phyloP scores from a whole-genome alignment of 768 basidiomycete species.

The Mycena sanguinolenta region DNA sequence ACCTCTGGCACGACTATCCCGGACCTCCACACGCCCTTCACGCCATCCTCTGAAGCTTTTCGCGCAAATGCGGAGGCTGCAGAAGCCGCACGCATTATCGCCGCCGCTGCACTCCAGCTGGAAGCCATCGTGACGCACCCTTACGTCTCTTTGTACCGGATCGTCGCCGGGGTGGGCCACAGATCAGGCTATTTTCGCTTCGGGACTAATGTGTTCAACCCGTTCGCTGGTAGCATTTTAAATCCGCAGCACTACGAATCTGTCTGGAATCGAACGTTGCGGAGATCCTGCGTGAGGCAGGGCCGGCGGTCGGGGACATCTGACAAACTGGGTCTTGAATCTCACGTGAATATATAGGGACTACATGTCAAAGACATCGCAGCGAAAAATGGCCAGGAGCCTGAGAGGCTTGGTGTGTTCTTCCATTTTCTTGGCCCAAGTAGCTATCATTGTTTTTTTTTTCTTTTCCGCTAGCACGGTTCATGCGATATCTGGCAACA shows the following conservation, averaged over 20 bases:
- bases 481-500: slow-evolving; percentile 36
- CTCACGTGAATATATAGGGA: no score
- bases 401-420: slow-evolving; percentile 51
- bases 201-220: no score
- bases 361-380: no score
- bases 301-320: no score
- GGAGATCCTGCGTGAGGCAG: no score
- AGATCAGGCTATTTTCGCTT: slow-evolving; percentile 1
- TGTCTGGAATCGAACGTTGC: no score
- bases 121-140: slow-evolving; percentile 46
- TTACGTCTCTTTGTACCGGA: slow-evolving; percentile 40
- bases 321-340: no score
- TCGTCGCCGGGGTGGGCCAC: slow-evolving; percentile 47
- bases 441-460: background rate
- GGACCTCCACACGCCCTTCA: slow-evolving; percentile 38
- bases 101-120: slow-evolving; percentile 49
- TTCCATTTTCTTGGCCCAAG: background rate
- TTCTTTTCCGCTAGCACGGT: slow-evolving; percentile 45
- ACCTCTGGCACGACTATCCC: slow-evolving; percentile 17
- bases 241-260: no score
- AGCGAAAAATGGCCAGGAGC: slow-evolving; percentile 44
- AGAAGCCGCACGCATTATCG: no score
- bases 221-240: slow-evolving; percentile 37
- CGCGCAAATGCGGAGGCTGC: no score
- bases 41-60: no score